Conservation (phyloP, 352 stramenopile genomes). For the Phytopythium ostracodes region DNA sequence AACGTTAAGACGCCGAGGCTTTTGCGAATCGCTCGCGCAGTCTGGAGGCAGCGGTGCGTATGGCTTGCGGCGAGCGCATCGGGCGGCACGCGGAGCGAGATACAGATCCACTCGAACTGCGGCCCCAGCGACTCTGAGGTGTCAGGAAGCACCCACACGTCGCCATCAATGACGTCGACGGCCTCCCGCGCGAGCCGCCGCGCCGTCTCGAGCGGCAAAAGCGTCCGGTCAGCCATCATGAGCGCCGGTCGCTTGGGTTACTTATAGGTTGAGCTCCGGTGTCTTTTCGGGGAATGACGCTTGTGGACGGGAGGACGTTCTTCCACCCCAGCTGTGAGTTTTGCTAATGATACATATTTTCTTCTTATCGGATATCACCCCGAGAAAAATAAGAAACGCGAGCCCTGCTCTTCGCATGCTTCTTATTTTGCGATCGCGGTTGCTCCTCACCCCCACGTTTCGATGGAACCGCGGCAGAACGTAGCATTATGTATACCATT, state of each 20-base stretch:
- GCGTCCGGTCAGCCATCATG: background rate
- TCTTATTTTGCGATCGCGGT: too few relatives aligned
- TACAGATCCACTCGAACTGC: slow-evolving; percentile 13
- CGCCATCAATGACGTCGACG: slow-evolving; percentile 10
- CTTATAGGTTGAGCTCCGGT: background rate
- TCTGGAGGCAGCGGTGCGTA: background rate
- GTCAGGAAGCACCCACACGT: background rate
- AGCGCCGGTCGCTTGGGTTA: background rate
- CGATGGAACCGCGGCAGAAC: too few relatives aligned
- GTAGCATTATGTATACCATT: too few relatives aligned
- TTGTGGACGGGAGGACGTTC: background rate
- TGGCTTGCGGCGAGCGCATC: background rate
- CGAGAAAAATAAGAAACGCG: background rate
- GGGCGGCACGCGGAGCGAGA: slow-evolving; percentile 5
- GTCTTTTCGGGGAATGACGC: slow-evolving; percentile 3
- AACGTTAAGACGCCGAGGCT: slow-evolving; percentile 15
- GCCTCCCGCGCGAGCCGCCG: slow-evolving; percentile 11
- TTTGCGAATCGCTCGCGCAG: slow-evolving; percentile 5
- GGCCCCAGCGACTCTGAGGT: slow-evolving; percentile 7
- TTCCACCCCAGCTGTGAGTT: background rate
- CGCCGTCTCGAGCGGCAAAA: slow-evolving; percentile 14
- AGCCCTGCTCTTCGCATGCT: too few relatives aligned
- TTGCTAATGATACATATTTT: too few relatives aligned
- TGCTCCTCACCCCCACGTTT: too few relatives aligned
- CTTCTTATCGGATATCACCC: background rate